A percentile compares a stretch with the other conserved stretches of the same genome.
phyloP scores from a whole-genome alignment of 805 yeast species.

The Saccharomycopsis schoenii region DNA sequence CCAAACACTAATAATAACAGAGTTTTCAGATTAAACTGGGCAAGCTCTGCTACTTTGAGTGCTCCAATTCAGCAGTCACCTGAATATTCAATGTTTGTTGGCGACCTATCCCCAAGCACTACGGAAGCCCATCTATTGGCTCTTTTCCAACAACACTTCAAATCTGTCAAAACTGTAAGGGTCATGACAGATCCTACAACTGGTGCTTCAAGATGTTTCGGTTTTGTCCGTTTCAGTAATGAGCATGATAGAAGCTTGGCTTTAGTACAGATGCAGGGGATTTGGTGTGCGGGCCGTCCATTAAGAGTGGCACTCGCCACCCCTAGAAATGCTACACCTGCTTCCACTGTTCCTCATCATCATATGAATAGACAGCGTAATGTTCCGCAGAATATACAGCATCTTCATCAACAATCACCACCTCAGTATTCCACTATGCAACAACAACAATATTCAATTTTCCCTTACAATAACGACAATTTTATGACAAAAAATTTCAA shows the following conservation, averaged over 20 bases:
- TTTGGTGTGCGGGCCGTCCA: constrained; percentile 70
- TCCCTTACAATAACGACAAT: not conserved
- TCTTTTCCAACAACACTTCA: constrained; percentile 56
- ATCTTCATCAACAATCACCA: not conserved
- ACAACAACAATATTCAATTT: not conserved
- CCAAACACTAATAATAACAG: constrained; percentile 49
- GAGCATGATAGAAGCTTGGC: constrained; percentile 64
- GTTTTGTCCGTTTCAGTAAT: constrained; percentile 61
- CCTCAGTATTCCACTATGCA: not conserved
- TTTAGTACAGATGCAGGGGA: constrained; percentile 65
- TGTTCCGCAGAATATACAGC: not conserved
- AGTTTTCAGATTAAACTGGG: constrained; percentile 72
- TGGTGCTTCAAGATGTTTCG: constrained; percentile 25
- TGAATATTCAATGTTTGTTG: constrained; percentile 72
- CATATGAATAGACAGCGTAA: not conserved
- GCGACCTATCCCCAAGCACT: constrained; percentile 67
- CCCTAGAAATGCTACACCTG: constrained; percentile 41
- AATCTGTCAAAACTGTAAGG: constrained; percentile 65
- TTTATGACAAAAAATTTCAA: not conserved
- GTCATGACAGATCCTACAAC: constrained; percentile 81
- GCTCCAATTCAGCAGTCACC: constrained; percentile 67
- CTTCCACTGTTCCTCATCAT: constrained; percentile 3
- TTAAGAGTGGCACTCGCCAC: constrained; percentile 73
- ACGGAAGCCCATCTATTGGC: constrained; percentile 73
- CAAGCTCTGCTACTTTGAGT: constrained; percentile 66